phyloP scores from a whole-genome alignment of 495 filamentous ascomycete genomes.

The Hypomontagnella submonticulosa region DNA sequence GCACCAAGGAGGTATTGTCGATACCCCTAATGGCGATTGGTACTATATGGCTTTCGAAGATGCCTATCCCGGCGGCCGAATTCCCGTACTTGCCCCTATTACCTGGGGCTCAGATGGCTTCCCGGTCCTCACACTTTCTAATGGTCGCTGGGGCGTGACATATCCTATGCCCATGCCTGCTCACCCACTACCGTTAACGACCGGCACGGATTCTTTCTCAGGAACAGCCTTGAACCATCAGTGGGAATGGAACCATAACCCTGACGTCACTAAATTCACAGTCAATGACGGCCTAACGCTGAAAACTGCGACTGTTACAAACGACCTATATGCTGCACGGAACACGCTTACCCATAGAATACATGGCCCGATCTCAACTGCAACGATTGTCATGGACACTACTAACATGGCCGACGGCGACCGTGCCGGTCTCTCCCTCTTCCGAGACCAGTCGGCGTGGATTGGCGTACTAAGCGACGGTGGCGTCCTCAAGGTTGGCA shows the following conservation, averaged over 20 bases:
- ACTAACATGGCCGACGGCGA: constrained; percentile 4
- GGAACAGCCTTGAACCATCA: constrained; percentile 5
- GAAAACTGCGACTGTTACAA: constrained; percentile 5
- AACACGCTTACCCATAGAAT: constrained; percentile 14
- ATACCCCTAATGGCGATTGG: constrained; percentile 14
- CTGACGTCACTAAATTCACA: background rate
- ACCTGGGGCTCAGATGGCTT: constrained; percentile 10
- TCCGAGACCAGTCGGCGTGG: constrained; percentile 13
- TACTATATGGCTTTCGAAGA: constrained; percentile 15
- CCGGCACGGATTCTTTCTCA: constrained; percentile 5
- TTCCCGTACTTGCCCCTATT: constrained; percentile 5
- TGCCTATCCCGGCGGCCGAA: constrained; percentile 9
- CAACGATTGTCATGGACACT: constrained; percentile 9
- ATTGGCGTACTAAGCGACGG: constrained; percentile 5
- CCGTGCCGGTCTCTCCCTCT: constrained; percentile 3
- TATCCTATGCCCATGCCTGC: constrained; percentile 9
- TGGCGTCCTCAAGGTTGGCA: background rate
- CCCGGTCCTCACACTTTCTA: background rate
- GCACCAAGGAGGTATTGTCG: constrained; percentile 11
- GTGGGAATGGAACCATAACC: constrained; percentile 18
- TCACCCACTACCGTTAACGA: background rate
- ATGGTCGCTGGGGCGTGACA: constrained; percentile 3
- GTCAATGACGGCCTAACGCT: constrained; percentile 6
- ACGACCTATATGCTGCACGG: constrained; percentile 9
- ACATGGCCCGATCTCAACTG: constrained; percentile 5